phyloP scores from a whole-genome alignment of 2,329 filamentous ascomycete genomes.

The Pyricularia sp. region DNA sequence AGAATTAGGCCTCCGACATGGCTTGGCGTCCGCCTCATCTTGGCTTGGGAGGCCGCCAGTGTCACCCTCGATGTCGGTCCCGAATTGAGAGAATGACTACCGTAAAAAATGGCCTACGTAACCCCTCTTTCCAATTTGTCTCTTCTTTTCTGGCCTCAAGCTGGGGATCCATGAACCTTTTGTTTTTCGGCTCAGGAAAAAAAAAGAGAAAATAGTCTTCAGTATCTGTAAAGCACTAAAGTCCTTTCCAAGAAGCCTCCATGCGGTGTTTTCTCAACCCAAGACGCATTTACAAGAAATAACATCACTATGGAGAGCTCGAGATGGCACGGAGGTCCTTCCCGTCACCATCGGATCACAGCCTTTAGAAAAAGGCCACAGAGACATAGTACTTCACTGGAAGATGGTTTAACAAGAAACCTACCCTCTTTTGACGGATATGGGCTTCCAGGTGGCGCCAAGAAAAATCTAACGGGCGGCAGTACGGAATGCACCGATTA shows the following conservation, averaged over 20 bases:
- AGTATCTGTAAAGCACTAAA: background rate
- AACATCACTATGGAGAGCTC: background rate
- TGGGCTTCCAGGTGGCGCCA: background rate
- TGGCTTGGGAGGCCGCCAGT: background rate
- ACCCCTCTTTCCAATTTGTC: background rate
- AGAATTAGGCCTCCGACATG: background rate
- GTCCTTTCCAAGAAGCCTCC: background rate
- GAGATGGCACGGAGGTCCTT: background rate
- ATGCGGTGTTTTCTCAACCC: background rate
- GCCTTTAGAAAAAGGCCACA: background rate
- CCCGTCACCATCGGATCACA: background rate
- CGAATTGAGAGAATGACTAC: no score
- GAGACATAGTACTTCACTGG: background rate
- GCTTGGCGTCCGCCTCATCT: constrained; percentile 7
- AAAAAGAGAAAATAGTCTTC: no score
- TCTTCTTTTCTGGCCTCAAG: background rate
- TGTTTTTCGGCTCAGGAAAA: background rate
- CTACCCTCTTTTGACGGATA: background rate
- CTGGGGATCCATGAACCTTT: background rate
- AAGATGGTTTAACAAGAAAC: background rate
- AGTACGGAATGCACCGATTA: background rate
- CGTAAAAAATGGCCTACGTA: background rate
- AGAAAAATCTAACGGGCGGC: background rate
- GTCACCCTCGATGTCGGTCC: background rate
- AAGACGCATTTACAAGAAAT: background rate